phyloP scores from a whole-genome alignment of 345 rosid species.

The Clarkia xantiana region DNA sequence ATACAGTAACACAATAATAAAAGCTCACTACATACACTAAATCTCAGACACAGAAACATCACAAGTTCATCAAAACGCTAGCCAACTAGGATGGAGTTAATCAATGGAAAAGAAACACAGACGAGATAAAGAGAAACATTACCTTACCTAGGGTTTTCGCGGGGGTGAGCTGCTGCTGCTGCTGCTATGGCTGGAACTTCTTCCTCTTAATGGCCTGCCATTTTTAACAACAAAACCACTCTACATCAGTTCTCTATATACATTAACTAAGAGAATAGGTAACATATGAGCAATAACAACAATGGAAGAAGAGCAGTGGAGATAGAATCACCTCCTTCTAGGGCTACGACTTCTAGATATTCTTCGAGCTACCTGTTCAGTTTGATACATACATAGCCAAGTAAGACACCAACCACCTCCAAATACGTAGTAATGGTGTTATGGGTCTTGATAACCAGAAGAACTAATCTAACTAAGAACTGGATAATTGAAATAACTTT shows the following conservation, averaged over 20 bases:
- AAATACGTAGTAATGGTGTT: too few species aligned
- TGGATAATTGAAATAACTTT: background rate
- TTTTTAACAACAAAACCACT: background rate
- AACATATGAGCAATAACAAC: background rate
- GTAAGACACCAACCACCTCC: too few species aligned
- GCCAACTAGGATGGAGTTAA: too few species aligned
- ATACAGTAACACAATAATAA: too few species aligned
- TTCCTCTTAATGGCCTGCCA: slow-evolving; percentile 65
- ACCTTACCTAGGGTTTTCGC: slow-evolving; percentile 27
- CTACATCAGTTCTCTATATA: too few species aligned
- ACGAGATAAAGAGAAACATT: background rate
- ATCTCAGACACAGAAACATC: too few species aligned
- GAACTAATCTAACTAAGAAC: too few species aligned
- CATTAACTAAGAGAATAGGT: too few species aligned
- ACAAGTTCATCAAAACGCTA: too few species aligned
- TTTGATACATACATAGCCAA: background rate
- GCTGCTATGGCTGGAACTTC: slow-evolving; percentile 64
- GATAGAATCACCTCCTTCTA: slow-evolving; percentile 32
- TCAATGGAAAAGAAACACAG: background rate
- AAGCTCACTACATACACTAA: too few species aligned
- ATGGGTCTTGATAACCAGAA: too few species aligned
- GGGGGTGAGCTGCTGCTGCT: slow-evolving; percentile 52
- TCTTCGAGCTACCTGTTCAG: slow-evolving; percentile 38
- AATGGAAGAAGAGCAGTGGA: background rate
- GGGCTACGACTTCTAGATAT: slow-evolving; percentile 92